Conservation (phyloP, 1,284 basidiomycete species). For the Naganishia cerealis region DNA sequence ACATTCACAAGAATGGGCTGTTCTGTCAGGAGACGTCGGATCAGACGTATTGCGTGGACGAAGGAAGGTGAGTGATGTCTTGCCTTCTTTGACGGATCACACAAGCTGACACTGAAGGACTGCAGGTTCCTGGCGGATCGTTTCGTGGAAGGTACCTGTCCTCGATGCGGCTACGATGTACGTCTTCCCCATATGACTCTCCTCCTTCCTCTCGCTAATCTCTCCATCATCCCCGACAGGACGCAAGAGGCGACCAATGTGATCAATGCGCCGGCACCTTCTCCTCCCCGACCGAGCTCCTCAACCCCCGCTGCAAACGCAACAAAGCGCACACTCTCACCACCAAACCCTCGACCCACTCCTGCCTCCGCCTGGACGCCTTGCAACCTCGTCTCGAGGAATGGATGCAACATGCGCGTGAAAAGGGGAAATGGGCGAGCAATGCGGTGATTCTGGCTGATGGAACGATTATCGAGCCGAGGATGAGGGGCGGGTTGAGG, state of each 20-base stretch:
- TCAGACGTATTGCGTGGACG: conserved; percentile 90
- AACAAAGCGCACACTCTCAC: conserved; percentile 75
- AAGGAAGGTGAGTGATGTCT: conserved; percentile 65
- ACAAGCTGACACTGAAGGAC: neutral
- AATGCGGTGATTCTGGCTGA: conserved; percentile 86
- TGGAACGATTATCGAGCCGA: conserved; percentile 84
- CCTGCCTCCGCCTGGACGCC: conserved; percentile 83
- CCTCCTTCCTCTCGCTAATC: neutral
- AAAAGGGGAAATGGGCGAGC: conserved; percentile 83
- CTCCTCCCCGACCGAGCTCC: conserved; percentile 82
- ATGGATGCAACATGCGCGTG: conserved; percentile 81
- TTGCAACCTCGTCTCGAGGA: conserved; percentile 81
- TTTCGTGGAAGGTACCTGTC: conserved; percentile 91
- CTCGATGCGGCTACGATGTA: conserved; percentile 81
- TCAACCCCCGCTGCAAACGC: conserved; percentile 92
- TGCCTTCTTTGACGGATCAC: neutral
- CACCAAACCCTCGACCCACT: conserved; percentile 80
- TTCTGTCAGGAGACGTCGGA: conserved; percentile 80
- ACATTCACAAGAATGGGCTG: conserved; percentile 73
- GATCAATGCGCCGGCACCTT: conserved; percentile 90
- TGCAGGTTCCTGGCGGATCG: conserved; percentile 86
- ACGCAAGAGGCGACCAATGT: conserved; percentile 98
- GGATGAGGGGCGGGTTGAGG: conserved; percentile 80
- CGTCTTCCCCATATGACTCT: conserved; percentile 34
- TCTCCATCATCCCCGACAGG: conserved; percentile 57